Evolutionary conservation across 2,329 filamentous ascomycete genomes (phyloP), one percentile per base, ranked within the genome.

Genomic region (Trichoderma koningiopsis): DNA sequence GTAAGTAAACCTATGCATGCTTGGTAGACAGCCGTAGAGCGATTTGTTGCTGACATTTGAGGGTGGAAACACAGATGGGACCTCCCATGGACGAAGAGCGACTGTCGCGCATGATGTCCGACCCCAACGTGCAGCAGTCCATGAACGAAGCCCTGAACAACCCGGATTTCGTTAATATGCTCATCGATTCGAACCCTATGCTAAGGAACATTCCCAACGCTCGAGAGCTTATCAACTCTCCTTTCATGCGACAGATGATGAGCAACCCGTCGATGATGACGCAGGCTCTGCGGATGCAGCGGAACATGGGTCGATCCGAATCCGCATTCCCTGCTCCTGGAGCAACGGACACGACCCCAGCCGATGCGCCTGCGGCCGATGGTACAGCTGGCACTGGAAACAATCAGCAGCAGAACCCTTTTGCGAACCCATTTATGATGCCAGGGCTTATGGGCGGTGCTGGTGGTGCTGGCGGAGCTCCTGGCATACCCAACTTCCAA

Each of bases 71-170:
- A 11, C 24, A 97, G 94, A 97, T 97, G 94, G 93, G 94, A 43
- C 92, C 94, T 40, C 93, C 93, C 40, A 86, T 93, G 88, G 77
- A 89, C 77, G 88, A 93, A 70, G 94, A 97, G 69, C 87, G 92
- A 70, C 88, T 99, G 78, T 87, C 93, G 68, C 87, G 89, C 72
- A 92, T 97, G 88, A 89, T 99, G 75, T 89, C 92, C 71, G 93
- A 98, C 77, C 96, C 96, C 27, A 91, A 93, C 77, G 90, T 97
- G 68, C 89, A 92, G 72, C 91, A 93, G 73, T 90, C 91, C 68
- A 92, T 99, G 88, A 97, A 96, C 80, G 95, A 97, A 81, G 93
- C 94, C 43, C 91, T 99, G 79, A 92, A 94, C 80, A 98, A 98
- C 81, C 95, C 96, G n/a, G 88, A 90, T 22, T 92, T 99, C 75